phyloP scores from a whole-genome alignment of 2,329 filamentous ascomycete species.

The Rutstroemia sydowiana region DNA sequence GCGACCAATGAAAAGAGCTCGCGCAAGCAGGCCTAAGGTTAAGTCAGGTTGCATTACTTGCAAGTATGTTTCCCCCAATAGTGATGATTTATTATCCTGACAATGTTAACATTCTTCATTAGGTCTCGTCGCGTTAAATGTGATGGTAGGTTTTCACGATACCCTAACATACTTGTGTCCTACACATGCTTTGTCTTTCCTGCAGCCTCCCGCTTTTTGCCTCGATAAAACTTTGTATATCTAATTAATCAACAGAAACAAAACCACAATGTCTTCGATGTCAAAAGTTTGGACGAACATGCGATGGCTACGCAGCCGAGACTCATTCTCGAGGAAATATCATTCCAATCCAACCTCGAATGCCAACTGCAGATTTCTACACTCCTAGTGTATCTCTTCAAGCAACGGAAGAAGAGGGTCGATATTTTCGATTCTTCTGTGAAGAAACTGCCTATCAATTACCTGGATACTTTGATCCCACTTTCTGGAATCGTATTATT shows the following conservation, averaged over 20 bases:
- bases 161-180: too few species aligned
- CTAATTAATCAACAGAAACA: conserved; percentile 34
- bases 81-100: background rate
- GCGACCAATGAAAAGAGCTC: conserved; percentile 18
- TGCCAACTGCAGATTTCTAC: conserved; percentile 24
- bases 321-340: background rate
- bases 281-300: conserved; percentile 49
- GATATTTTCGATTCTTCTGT: conserved; percentile 56
- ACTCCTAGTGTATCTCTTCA: conserved; percentile 35
- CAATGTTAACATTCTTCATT: background rate
- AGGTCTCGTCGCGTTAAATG: conserved; percentile 53
- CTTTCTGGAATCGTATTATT: conserved; percentile 57
- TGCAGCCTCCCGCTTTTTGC: background rate
- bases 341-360: conserved; percentile 21
- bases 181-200: background rate
- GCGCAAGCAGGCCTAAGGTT: conserved; percentile 41
- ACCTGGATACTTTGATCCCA: conserved; percentile 57
- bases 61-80: conserved; percentile 42
- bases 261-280: conserved; percentile 57
- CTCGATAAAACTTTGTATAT: background rate
- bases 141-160: conserved; percentile 32
- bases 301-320: conserved; percentile 47
- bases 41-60: conserved; percentile 61
- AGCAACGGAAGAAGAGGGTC: conserved; percentile 45
- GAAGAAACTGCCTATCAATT: conserved; percentile 53